A percentile compares a stretch with the other conserved stretches of the same genome.
Conservation (phyloP, 306 rosid genomes). For the Vigna hirtella region DNA sequence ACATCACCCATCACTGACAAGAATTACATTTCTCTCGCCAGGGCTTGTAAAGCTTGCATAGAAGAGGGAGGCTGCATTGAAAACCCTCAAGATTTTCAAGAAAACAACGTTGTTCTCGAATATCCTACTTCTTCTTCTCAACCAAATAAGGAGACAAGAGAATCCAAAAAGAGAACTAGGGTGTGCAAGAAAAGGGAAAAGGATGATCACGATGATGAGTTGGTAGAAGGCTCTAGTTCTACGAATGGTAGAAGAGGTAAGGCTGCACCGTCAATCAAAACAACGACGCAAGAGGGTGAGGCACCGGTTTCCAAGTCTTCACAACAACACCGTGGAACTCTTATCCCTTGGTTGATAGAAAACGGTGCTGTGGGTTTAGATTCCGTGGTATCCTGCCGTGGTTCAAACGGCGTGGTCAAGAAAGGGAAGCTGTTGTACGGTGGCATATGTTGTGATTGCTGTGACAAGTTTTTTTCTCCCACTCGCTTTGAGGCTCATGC, state of each 20-base stretch:
- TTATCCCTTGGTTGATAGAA: conserved; percentile 53
- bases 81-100: not conserved
- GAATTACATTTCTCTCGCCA: conserved; percentile 53
- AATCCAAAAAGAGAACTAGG: not conserved
- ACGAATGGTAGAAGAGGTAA: not conserved
- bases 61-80: conserved; percentile 24
- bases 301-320: not conserved
- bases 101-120: not conserved
- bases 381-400: conserved; percentile 47
- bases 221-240: not conserved
- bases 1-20: conserved; percentile 54
- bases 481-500: conserved; percentile 68
- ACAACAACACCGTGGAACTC: conserved; percentile 26
- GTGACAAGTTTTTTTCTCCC: conserved; percentile 45
- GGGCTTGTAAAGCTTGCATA: conserved; percentile 59
- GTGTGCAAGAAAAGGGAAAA: not conserved
- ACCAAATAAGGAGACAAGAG: not conserved
- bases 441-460: conserved; percentile 74
- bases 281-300: not conserved
- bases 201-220: not conserved
- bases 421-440: conserved; percentile 50
- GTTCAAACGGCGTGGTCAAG: conserved; percentile 14
- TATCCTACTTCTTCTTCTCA: not conserved
- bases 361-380: conserved; percentile 27
- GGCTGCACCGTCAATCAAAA: not conserved